Percentiles rank a stretch among this genome's conserved stretches.
Evolutionary conservation across 768 basidiomycete genomes (phyloP).

Genomic region (Tulasnella sp.): DNA sequence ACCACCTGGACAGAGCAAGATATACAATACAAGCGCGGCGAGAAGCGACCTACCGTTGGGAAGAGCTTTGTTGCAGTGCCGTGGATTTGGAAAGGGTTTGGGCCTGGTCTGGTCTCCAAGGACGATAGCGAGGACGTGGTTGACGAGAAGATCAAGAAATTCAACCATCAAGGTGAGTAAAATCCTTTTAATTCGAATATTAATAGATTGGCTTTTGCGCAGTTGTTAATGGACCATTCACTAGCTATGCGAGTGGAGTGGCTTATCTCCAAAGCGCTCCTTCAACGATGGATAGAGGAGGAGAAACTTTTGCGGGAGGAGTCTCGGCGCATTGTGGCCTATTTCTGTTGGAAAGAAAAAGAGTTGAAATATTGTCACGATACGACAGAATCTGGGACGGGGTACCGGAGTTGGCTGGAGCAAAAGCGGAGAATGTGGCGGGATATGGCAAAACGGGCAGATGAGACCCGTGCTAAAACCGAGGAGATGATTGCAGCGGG

Average conservation of each 20-base stretch:
- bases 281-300: not conserved
- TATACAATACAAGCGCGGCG: not conserved
- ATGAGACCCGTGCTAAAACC: not conserved
- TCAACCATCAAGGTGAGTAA: not conserved
- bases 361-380: not conserved
- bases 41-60: not conserved
- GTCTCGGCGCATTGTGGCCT: not conserved
- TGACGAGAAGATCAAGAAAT: not conserved
- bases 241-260: not conserved
- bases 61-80: not conserved
- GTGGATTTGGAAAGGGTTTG: not conserved
- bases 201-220: too few species aligned
- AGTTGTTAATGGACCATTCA: too few species aligned
- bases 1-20: not conserved
- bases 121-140: not conserved
- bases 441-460: not conserved
- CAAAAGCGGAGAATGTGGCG: not conserved
- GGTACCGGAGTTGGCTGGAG: not conserved
- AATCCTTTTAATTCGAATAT: not conserved
- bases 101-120: not conserved
- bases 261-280: not conserved
- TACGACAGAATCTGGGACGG: not conserved
- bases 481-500: too few species aligned
- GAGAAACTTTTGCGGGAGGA: not conserved
- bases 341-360: not conserved